A percentile compares a stretch with the other conserved stretches of the same genome.
phyloP scores from a whole-genome alignment of 768 basidiomycete species.

The Trametes meyenii region DNA sequence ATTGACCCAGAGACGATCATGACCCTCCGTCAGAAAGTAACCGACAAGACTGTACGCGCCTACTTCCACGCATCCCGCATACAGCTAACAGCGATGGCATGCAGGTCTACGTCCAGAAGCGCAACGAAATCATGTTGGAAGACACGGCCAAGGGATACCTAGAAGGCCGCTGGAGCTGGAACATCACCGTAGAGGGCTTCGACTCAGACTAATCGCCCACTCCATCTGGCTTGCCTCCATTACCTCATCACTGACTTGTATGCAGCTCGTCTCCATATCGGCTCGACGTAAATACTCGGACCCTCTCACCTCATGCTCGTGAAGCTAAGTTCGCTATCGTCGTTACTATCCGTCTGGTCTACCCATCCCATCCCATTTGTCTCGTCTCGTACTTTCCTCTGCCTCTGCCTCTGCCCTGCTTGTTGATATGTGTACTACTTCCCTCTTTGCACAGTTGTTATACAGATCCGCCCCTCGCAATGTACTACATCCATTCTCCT shows the following conservation, averaged over 20 bases:
- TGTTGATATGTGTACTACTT: slow-evolving; percentile 4
- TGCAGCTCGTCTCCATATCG: not conserved
- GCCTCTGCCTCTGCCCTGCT: not conserved
- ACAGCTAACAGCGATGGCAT: slow-evolving; percentile 5
- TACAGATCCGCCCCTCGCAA: slow-evolving; percentile 10
- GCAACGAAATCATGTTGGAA: slow-evolving; percentile 92
- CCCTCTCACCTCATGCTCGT: too few relatives aligned
- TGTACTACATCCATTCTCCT: not conserved
- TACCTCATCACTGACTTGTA: not conserved
- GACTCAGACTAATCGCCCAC: slow-evolving; percentile 36
- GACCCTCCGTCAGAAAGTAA: slow-evolving; percentile 85
- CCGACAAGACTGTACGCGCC: slow-evolving; percentile 84
- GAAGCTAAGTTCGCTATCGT: not conserved
- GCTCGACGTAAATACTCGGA: too few relatives aligned
- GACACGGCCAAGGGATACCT: slow-evolving; percentile 91
- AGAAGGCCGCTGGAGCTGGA: slow-evolving; percentile 88
- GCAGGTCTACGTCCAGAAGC: slow-evolving; percentile 92
- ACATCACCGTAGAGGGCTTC: slow-evolving; percentile 69
- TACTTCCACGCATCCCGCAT: slow-evolving; percentile 1
- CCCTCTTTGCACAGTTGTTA: not conserved
- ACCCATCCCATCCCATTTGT: not conserved
- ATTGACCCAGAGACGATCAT: slow-evolving; percentile 86
- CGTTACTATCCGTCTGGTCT: not conserved
- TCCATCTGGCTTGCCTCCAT: not conserved
- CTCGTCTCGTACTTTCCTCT: not conserved